Evolutionary conservation across 2,329 filamentous ascomycete species (phyloP), one percentile per base, ranked within the genome.

Genomic region (Cytospora leucostoma): DNA sequence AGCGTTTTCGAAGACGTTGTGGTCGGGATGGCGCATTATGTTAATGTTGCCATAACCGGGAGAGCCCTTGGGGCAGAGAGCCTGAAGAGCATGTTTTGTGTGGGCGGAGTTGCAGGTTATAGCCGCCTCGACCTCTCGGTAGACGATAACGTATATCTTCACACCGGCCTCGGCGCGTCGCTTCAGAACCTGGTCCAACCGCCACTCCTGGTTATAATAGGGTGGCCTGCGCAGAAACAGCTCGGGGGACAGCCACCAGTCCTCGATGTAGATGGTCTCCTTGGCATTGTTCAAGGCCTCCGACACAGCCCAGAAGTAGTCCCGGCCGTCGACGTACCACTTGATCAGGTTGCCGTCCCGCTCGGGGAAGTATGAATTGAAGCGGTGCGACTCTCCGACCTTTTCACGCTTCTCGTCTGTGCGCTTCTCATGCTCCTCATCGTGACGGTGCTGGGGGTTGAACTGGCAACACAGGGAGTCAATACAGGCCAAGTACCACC

Each of bases 241-340:
- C 75, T 95, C 91, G 0, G 92, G 95, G 4, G 91, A 96, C 15
- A 98, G 80, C 95, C 95, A 98, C 95, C 94, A 99, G 72, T 98
- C 95, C 65, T 84, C 90, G 68, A 99, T 96, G 76, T 98, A 99
- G 70, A 99, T 97, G 53, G 90, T 89, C 77, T 98, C 94, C 71
- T 90, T 90, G 44, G 95, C 95, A 65, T 88, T 83, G 67, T 98
- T 93, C n/a, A 98, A 82, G 0, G 93, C 94, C 38, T 89, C 87
- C 0, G 93, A 96, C 12, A 99, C 93, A 19, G 95, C 86, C 88
- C 93, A 97, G 75, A 95, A 96, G 76, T 99, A 99, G 77, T 98
- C 91, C 66, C 93, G 84, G 3, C 93, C 95, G 73, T 98, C 95
- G 12, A 98, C 92, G 76, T 97, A 98, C 93, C 94, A 99, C 79